Base-by-base conservation (phyloP, 163 green algal genomes). In the Volvox carteri region DNA sequence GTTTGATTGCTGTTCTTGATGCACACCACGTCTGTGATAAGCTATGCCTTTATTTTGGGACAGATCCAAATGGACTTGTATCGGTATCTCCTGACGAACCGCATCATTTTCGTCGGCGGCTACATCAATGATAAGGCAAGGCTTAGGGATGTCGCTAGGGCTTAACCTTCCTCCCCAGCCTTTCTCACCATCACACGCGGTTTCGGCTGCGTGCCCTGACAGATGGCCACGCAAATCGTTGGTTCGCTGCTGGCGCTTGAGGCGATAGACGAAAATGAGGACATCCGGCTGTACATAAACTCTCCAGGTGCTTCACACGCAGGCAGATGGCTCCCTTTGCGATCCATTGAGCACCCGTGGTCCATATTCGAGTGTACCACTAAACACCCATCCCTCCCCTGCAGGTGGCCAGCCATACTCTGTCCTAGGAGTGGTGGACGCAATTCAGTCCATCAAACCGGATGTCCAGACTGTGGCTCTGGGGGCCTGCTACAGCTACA, bases 241-340 rank as follows among this genome's bases (percentile, higher is more conserved):
- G 97, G 96, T 23, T 93, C 91, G 46, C 90, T 99, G 80, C 78
- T 99, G 54, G 96, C 97, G 28, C 90, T 99, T 62, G 96, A 99
- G 84, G 92, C 94, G 0, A 90, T 98, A 52, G 93, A 98, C 77
- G 90, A 95, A 19, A 88, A 95, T 0, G 91, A 96, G 58, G 96
- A 98, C 41, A 99, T 99, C 85, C 95, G 96, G 68, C 85, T 99
- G 25, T 99, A 98, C 92, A 98, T 99, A 90, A 99, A 99, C 93
- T 97, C 92, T 33, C 62, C 90, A 93, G 95, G 94, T 88, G 93
- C 90, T 2, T 5, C 19, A 23, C 28, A 33, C 35, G 56, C 44
- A 62, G 76, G 50, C 3, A n/a, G 8, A 74, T 41, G 35, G n/a
- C n/a, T 35, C 62, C n/a, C n/a, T n/a, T n/a, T n/a, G n/a, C n/a